A percentile compares a stretch with the other conserved stretches of the same genome.
phyloP scores from a whole-genome alignment of 2,329 filamentous ascomycete genomes.

The Cordyceps fumosorosea region DNA sequence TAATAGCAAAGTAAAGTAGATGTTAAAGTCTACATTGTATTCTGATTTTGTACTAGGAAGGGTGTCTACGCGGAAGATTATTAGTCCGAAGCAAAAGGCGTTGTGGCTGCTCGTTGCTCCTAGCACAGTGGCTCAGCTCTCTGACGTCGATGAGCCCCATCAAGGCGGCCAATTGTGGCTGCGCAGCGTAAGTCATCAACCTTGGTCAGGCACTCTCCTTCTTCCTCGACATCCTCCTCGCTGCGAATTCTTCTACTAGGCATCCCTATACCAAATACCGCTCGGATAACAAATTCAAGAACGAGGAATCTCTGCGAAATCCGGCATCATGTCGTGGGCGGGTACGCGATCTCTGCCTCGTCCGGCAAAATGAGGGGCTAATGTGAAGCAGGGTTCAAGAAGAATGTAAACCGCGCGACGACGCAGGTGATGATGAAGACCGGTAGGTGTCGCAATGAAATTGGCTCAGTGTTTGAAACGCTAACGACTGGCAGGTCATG shows the following conservation, averaged over 20 bases:
- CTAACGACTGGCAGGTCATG: conserved; percentile 58
- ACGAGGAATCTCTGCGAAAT: not conserved
- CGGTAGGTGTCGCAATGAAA: conserved; percentile 40
- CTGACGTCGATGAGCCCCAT: conserved; percentile 14
- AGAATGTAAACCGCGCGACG: conserved; percentile 96
- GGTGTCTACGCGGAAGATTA: no score
- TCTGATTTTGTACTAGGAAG: no score
- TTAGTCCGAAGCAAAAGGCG: no score
- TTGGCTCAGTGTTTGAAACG: not conserved
- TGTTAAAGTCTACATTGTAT: no score
- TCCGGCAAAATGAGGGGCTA: conserved; percentile 26
- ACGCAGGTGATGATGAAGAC: conserved; percentile 99
- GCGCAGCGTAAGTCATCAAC: conserved; percentile 8
- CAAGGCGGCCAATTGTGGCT: conserved; percentile 9
- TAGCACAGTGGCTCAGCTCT: conserved; percentile 4
- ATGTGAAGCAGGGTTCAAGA: conserved; percentile 49
- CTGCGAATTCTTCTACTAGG: not conserved
- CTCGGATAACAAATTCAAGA: not conserved
- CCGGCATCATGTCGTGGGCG: conserved; percentile 61
- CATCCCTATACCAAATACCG: not conserved
- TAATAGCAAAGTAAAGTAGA: no score
- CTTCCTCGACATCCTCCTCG: not conserved
- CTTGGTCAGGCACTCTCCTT: conserved; percentile 9
- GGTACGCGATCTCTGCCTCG: conserved; percentile 37
- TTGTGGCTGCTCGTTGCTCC: no score